These are phyloP conservation scores for Kodamaea nitidulidarum DNA, from an alignment of 805 yeast species.

Conservation along the genomic window DNA sequence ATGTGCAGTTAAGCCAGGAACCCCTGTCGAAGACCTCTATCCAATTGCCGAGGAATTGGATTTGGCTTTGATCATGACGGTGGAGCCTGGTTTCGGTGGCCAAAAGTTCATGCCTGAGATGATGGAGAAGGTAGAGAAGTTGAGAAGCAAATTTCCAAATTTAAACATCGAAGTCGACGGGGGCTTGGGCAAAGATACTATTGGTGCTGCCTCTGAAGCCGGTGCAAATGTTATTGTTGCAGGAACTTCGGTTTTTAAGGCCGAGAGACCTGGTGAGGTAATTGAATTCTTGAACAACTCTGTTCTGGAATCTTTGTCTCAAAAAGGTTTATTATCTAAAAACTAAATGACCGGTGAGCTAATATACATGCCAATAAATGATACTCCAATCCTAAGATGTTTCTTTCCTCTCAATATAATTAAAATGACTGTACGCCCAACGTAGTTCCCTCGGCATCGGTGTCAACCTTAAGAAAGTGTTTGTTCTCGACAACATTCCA, in stretches of 20 bases:
- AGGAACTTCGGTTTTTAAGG: conserved; percentile 90
- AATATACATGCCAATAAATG: conserved; percentile 1
- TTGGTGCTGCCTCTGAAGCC: conserved; percentile 85
- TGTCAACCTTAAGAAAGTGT: conserved; percentile 39
- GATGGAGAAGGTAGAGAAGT: conserved; percentile 89
- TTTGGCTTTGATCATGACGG: conserved; percentile 97
- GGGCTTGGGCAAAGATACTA: conserved; percentile 83
- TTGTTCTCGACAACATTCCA: conserved; percentile 69
- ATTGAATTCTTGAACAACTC: conserved; percentile 63
- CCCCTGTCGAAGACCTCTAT: conserved; percentile 76
- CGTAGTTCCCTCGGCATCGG: conserved; percentile 74
- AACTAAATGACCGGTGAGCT: conserved; percentile 1
- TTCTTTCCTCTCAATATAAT: conserved; percentile 6
- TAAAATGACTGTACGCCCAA: conserved; percentile 68
- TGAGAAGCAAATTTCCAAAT: conserved; percentile 70
- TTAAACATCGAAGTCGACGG: conserved; percentile 95
- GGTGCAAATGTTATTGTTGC: conserved; percentile 99
- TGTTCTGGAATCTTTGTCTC: conserved; percentile 47
- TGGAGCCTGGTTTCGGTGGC: conserved; percentile 99
- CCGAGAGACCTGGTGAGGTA: conserved; percentile 72
- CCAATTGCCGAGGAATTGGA: conserved; percentile 76
- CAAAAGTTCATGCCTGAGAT: conserved; percentile 91
- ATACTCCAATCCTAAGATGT: background rate
- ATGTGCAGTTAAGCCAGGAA: conserved; percentile 90
- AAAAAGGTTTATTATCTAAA: conserved; percentile 10